These are phyloP conservation scores for Beauveria scarabaeidicola DNA, from an alignment of 2,329 filamentous ascomycete genomes.

Conservation along the genomic window DNA sequence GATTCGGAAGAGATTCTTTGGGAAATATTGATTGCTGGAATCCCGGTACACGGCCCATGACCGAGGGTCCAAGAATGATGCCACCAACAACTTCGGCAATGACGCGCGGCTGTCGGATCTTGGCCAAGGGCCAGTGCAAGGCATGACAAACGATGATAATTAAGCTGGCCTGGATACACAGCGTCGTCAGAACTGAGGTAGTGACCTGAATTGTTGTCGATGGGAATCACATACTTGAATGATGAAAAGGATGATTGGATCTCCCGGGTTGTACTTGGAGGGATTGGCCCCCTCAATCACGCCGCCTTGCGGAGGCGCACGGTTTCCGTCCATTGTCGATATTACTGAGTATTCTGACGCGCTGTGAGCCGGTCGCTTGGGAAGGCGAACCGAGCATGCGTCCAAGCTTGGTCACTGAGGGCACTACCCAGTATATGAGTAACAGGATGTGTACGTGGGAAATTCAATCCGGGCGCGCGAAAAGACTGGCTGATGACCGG, in stretches of 20 bases:
- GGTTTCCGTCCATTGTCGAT: not conserved
- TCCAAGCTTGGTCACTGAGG: not conserved
- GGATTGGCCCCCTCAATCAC: slow-evolving; percentile 66
- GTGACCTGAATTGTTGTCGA: not conserved
- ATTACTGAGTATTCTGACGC: not conserved
- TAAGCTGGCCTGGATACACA: slow-evolving; percentile 29
- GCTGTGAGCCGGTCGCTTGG: not conserved
- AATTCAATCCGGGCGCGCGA: not conserved
- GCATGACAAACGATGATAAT: slow-evolving; percentile 40
- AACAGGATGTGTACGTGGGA: not conserved
- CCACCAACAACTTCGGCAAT: slow-evolving; percentile 82
- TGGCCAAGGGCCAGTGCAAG: slow-evolving; percentile 67
- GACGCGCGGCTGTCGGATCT: slow-evolving; percentile 70
- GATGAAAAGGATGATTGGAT: slow-evolving; percentile 69
- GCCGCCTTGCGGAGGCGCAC: slow-evolving; percentile 40
- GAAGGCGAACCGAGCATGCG: not conserved
- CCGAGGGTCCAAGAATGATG: slow-evolving; percentile 76
- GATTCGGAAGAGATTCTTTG: slow-evolving; percentile 59
- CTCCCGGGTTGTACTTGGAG: slow-evolving; percentile 56
- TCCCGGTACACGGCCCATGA: slow-evolving; percentile 76
- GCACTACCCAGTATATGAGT: not conserved
- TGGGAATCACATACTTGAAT: slow-evolving; percentile 48
- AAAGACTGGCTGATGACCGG: not conserved
- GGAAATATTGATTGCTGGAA: slow-evolving; percentile 76
- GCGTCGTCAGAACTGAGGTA: not conserved